Evolutionary conservation across 257 asterid genomes (phyloP).

Genomic region (Prunella vulgaris): DNA sequence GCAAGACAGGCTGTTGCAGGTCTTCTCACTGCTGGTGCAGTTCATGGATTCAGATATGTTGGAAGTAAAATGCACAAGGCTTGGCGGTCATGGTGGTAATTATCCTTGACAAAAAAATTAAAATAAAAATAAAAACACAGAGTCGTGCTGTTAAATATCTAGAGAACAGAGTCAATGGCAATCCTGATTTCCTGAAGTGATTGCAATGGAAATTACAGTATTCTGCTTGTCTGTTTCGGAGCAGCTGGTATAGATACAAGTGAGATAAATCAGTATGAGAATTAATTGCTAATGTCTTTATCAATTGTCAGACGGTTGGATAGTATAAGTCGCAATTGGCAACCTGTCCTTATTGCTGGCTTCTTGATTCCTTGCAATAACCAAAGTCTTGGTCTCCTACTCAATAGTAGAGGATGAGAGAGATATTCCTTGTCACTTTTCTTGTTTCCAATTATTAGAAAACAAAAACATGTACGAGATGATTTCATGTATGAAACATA

Average conservation of each 20-base stretch:
- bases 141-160: background rate
- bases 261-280: background rate
- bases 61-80: conserved; percentile 76
- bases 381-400: background rate
- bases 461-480: no score
- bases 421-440: background rate
- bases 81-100: conserved; percentile 59
- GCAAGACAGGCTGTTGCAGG: conserved; percentile 90
- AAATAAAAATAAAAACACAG: no score
- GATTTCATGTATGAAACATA: no score
- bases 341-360: background rate
- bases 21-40: conserved; percentile 67
- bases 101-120: background rate
- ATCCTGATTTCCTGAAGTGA: background rate
- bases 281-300: background rate
- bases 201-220: background rate
- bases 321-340: background rate
- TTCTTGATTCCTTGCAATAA: background rate
- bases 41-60: conserved; percentile 63
- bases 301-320: conserved; percentile 1
- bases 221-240: background rate
- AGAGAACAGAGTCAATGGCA: background rate
- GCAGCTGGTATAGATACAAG: background rate
- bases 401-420: background rate
- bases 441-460: no score